These are phyloP conservation scores for Mesembryanthemum crystallinum DNA, from an alignment of 148 eudicot genomes.

Conservation along the genomic window DNA sequence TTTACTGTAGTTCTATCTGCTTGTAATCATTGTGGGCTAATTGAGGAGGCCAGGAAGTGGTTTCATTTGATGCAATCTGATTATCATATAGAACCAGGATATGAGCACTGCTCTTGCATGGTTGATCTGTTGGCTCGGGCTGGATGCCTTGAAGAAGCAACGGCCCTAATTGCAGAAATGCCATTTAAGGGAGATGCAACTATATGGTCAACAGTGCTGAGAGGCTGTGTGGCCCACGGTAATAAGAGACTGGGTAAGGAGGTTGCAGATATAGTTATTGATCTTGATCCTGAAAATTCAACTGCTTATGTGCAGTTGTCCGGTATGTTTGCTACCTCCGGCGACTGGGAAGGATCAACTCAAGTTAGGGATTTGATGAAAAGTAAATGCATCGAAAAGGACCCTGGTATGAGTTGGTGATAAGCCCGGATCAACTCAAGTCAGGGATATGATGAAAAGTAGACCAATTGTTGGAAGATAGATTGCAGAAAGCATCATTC, in stretches of 20 bases:
- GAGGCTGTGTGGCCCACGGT: slow-evolving; percentile 82
- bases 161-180: slow-evolving; percentile 46
- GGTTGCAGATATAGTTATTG: slow-evolving; percentile 48
- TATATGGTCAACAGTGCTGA: slow-evolving; percentile 71
- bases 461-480: neutral
- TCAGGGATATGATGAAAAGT: too few relatives aligned
- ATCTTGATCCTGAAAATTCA: slow-evolving; percentile 69
- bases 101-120: slow-evolving; percentile 91
- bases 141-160: slow-evolving; percentile 66
- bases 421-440: slow-evolving; percentile 12
- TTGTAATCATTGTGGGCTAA: slow-evolving; percentile 85
- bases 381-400: slow-evolving; percentile 47
- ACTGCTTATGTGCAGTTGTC: slow-evolving; percentile 76
- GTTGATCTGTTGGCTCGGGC: slow-evolving; percentile 77
- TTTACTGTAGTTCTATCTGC: slow-evolving; percentile 81
- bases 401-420: slow-evolving; percentile 56
- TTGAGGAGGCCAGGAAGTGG: slow-evolving; percentile 78
- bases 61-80: slow-evolving; percentile 59
- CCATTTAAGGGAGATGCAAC: slow-evolving; percentile 60
- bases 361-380: slow-evolving; percentile 62
- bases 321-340: slow-evolving; percentile 61
- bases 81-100: slow-evolving; percentile 55
- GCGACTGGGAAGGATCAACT: slow-evolving; percentile 73
- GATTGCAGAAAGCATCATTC: neutral
- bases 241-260: slow-evolving; percentile 52